phyloP scores from a whole-genome alignment of 768 basidiomycete genomes.

The Candolleomyces aberdarensis region DNA sequence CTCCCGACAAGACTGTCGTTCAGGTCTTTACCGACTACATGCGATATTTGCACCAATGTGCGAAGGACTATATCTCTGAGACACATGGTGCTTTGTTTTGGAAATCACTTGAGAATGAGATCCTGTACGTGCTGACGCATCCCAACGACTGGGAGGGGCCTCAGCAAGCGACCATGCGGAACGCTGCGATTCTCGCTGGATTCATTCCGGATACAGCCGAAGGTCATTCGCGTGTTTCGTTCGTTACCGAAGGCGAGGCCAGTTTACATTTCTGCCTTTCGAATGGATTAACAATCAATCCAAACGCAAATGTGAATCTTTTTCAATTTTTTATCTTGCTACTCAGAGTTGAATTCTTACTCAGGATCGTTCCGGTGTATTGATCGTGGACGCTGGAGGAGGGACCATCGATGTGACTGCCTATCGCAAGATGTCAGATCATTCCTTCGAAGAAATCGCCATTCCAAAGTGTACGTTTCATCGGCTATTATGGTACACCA shows the following conservation, averaged over 20 bases:
- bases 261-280: slow-evolving; percentile 52
- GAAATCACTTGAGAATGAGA: slow-evolving; percentile 36
- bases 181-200: slow-evolving; percentile 47
- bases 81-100: slow-evolving; percentile 43
- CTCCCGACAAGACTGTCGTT: slow-evolving; percentile 33
- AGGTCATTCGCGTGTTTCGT: slow-evolving; percentile 39
- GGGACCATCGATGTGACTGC: slow-evolving; percentile 58
- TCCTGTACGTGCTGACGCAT: slow-evolving; percentile 52
- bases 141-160: slow-evolving; percentile 62
- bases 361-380: slow-evolving; percentile 40
- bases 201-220: slow-evolving; percentile 37
- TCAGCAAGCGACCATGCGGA: slow-evolving; percentile 52
- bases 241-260: slow-evolving; percentile 63
- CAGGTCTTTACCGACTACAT: slow-evolving; percentile 49
- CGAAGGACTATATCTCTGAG: slow-evolving; percentile 43
- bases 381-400: slow-evolving; percentile 58
- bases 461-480: slow-evolving; percentile 30
- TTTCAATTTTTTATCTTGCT: not conserved
- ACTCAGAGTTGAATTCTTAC: not conserved
- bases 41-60: slow-evolving; percentile 42
- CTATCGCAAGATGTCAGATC: slow-evolving; percentile 28
- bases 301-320: slow-evolving; percentile 21
- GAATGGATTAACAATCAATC: slow-evolving; percentile 36
- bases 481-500: not conserved
- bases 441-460: slow-evolving; percentile 40